Evolutionary conservation across 495 filamentous ascomycete species (phyloP).

Genomic region (Chlorociboria aeruginascens): DNA sequence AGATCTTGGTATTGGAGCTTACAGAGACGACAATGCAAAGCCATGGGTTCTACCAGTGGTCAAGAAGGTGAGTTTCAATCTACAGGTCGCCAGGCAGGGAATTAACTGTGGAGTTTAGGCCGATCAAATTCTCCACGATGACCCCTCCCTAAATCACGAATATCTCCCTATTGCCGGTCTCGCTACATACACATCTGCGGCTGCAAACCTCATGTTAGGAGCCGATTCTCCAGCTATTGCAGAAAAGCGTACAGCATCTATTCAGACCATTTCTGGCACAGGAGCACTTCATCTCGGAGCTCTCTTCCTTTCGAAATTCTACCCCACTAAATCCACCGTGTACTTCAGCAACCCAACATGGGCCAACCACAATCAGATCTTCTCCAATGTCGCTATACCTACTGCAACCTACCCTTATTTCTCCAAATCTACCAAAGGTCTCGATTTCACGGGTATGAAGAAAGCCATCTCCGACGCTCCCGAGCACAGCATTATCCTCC

Average conservation of each 20-base stretch:
- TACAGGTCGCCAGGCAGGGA: neutral
- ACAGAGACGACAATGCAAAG: constrained; percentile 89
- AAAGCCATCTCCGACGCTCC: constrained; percentile 53
- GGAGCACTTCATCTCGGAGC: constrained; percentile 83
- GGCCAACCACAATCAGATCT: constrained; percentile 98
- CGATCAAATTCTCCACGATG: constrained; percentile 73
- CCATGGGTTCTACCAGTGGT: constrained; percentile 98
- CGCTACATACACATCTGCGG: constrained; percentile 68
- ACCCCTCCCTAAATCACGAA: constrained; percentile 91
- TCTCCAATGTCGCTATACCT: constrained; percentile 74
- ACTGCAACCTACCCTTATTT: constrained; percentile 91
- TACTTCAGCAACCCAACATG: constrained; percentile 93
- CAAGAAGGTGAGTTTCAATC: constrained; percentile 57
- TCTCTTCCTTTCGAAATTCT: constrained; percentile 74
- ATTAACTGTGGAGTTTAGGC: constrained; percentile 44
- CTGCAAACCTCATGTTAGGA: constrained; percentile 82
- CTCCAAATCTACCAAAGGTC: constrained; percentile 67
- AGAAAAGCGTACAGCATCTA: constrained; percentile 65
- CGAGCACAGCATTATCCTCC: constrained; percentile 69
- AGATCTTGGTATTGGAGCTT: constrained; percentile 92
- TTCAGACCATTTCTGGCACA: constrained; percentile 85
- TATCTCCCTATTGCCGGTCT: constrained; percentile 95
- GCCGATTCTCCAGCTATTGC: constrained; percentile 64
- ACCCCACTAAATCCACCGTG: constrained; percentile 54
- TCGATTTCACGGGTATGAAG: constrained; percentile 87